Evolutionary conservation across 768 basidiomycete species (phyloP).

Genomic region (Mycena galericulata): DNA sequence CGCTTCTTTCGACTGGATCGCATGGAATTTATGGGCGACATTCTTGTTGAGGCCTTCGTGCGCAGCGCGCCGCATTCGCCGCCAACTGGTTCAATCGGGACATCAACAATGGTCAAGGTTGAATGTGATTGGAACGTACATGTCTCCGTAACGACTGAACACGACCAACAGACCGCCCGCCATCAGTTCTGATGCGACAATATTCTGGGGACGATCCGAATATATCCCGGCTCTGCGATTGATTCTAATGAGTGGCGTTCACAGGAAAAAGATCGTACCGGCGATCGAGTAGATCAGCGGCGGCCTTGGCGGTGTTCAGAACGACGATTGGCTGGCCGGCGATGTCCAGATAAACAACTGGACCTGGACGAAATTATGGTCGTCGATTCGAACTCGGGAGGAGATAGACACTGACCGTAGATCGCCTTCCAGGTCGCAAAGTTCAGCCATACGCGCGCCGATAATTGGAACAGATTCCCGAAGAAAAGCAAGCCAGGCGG

Average conservation of each 20-base stretch:
- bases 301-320: conserved; percentile 47
- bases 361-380: too few species aligned
- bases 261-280: too few species aligned
- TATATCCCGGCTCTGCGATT: conserved; percentile 44
- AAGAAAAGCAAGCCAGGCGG: conserved; percentile 34
- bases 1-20: conserved; percentile 1
- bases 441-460: conserved; percentile 29
- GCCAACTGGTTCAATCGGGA: too few species aligned
- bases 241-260: too few species aligned
- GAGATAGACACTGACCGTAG: conserved; percentile 35
- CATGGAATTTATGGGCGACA: not conserved
- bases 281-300: conserved; percentile 50
- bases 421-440: conserved; percentile 31
- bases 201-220: conserved; percentile 39
- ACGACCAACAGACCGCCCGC: conserved; percentile 42
- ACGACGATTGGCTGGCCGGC: conserved; percentile 53
- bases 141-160: conserved; percentile 40
- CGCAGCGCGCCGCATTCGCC: conserved; percentile 33
- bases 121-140: conserved; percentile 37
- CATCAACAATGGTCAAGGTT: too few species aligned
- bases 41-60: conserved; percentile 27
- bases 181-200: conserved; percentile 39
- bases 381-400: too few species aligned
- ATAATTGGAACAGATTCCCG: conserved; percentile 38
- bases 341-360: conserved; percentile 47